Percentiles rank a stretch among this genome's conserved stretches.
phyloP scores from a whole-genome alignment of 495 filamentous ascomycete genomes.

The Echria macrotheca region DNA sequence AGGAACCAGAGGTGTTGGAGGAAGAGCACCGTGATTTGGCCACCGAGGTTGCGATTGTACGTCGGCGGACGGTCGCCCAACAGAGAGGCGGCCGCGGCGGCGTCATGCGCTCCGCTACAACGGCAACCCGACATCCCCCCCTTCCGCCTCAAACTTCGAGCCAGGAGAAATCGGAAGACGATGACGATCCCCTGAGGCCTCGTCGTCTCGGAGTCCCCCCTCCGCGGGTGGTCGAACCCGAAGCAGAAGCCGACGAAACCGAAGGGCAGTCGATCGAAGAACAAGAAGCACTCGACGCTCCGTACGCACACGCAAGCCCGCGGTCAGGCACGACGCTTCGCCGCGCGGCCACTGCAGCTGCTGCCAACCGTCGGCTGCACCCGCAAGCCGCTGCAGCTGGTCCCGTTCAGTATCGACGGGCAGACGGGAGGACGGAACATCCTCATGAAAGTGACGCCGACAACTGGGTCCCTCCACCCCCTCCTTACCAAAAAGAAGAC shows the following conservation, averaged over 20 bases:
- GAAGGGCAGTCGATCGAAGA: constrained; percentile 42
- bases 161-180: constrained; percentile 22
- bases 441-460: constrained; percentile 89
- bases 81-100: constrained; percentile 37
- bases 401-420: constrained; percentile 44
- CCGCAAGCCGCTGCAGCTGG: constrained; percentile 39
- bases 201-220: constrained; percentile 30
- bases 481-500: constrained; percentile 71
- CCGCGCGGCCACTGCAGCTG: constrained; percentile 73
- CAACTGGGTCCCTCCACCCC: constrained; percentile 91
- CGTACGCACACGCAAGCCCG: constrained; percentile 74
- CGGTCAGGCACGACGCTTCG: constrained; percentile 70
- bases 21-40: constrained; percentile 75
- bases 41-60: constrained; percentile 74
- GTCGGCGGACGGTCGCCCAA: constrained; percentile 65
- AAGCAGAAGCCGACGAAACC: constrained; percentile 21
- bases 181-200: constrained; percentile 39
- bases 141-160: constrained; percentile 19
- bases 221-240: constrained; percentile 9
- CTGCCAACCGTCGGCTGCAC: constrained; percentile 59
- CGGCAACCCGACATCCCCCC: constrained; percentile 18
- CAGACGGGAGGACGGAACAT: constrained; percentile 61
- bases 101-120: constrained; percentile 32
- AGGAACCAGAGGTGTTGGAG: constrained; percentile 60
- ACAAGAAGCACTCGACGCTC: constrained; percentile 56